A percentile compares a stretch with the other conserved stretches of the same genome.
Conservation (phyloP, 495 filamentous ascomycete genomes). For the Annulohypoxylon maeteangense region DNA sequence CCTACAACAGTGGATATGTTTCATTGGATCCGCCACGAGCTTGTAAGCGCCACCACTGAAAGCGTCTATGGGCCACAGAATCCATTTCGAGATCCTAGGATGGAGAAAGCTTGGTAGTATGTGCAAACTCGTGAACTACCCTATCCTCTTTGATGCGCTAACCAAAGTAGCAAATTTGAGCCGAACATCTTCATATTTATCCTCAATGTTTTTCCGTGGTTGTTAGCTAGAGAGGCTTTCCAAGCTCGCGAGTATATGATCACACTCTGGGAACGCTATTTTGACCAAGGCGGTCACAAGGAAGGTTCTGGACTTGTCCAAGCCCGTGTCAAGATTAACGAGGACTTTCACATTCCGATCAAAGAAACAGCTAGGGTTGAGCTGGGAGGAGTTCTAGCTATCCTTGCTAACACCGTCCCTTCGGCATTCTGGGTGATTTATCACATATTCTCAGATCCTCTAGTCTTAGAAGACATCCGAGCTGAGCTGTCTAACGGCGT, state of each 20-base stretch:
- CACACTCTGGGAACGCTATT: slow-evolving; percentile 9
- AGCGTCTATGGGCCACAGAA: slow-evolving; percentile 27
- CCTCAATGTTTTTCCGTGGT: not conserved
- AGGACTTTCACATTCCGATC: not conserved
- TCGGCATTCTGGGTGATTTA: not conserved
- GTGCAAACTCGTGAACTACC: slow-evolving; percentile 19
- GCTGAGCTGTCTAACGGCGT: slow-evolving; percentile 39
- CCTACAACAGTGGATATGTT: slow-evolving; percentile 8
- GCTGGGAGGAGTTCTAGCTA: not conserved
- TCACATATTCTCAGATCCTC: not conserved
- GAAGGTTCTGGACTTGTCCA: slow-evolving; percentile 7
- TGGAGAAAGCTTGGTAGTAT: slow-evolving; percentile 20
- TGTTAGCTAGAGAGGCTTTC: not conserved
- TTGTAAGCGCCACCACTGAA: slow-evolving; percentile 23
- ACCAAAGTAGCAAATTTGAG: slow-evolving; percentile 24
- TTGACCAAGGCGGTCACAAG: not conserved
- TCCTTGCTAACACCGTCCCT: not conserved
- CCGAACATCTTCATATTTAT: not conserved
- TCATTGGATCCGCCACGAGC: slow-evolving; percentile 12
- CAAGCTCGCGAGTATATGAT: slow-evolving; percentile 12
- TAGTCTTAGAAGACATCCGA: slow-evolving; percentile 37
- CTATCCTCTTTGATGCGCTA: slow-evolving; percentile 26
- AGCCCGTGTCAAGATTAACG: not conserved
- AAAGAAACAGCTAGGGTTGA: not conserved
- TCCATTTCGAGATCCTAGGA: slow-evolving; percentile 17